These are phyloP conservation scores for Lasiosphaeria hispida DNA, from an alignment of 495 filamentous ascomycete genomes.

Conservation along the genomic window DNA sequence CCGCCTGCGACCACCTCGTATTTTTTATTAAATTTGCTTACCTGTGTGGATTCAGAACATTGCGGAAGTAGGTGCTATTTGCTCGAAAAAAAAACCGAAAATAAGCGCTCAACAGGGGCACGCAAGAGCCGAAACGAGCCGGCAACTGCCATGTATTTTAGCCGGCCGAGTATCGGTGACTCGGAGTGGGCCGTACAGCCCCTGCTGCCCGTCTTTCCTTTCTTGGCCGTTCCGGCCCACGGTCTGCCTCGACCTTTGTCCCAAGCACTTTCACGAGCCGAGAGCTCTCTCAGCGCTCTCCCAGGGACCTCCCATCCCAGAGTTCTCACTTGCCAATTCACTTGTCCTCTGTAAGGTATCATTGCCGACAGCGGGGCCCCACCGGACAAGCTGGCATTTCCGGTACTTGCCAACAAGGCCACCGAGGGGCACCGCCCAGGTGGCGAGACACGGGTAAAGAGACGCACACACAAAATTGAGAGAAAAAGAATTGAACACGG, in stretches of 20 bases:
- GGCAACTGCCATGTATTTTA: not conserved
- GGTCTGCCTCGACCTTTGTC: not conserved
- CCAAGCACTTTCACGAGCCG: constrained; percentile 10
- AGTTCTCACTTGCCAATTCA: constrained; percentile 19
- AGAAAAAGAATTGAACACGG: too few relatives aligned
- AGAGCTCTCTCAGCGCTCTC: not conserved
- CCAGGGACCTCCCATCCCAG: not conserved
- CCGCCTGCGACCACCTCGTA: too few relatives aligned
- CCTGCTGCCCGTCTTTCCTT: constrained; percentile 1
- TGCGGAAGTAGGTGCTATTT: too few relatives aligned
- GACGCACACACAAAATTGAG: not conserved
- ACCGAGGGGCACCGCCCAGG: not conserved
- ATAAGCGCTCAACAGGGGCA: too few relatives aligned
- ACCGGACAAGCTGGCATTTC: constrained; percentile 4
- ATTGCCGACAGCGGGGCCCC: constrained; percentile 3
- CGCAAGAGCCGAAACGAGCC: constrained; percentile 6
- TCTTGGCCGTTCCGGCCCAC: constrained; percentile 9
- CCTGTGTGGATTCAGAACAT: too few relatives aligned
- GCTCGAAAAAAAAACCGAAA: too few relatives aligned
- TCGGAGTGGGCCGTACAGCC: not conserved
- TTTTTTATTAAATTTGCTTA: too few relatives aligned
- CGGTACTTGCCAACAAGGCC: not conserved
- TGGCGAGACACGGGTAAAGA: not conserved
- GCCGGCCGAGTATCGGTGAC: constrained; percentile 7
- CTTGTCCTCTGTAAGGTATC: not conserved